Evolutionary conservation across 2,329 filamentous ascomycete species (phyloP).

Genomic region (Cercospora nicotianae): DNA sequence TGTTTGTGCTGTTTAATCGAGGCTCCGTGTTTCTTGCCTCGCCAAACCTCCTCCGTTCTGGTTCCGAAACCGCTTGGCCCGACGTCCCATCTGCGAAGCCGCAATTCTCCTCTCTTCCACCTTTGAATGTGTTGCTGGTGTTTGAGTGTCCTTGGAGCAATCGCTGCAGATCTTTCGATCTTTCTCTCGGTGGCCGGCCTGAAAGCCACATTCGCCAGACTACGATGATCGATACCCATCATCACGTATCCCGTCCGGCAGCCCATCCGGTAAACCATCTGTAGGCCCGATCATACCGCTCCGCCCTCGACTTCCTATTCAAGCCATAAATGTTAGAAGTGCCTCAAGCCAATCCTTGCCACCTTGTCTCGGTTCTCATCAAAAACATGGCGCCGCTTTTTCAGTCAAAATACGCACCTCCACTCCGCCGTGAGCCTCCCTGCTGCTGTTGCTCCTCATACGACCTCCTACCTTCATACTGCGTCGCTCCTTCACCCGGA

Average conservation of each 20-base stretch:
- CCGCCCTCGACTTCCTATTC: constrained; percentile 7
- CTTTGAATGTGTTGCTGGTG: neutral
- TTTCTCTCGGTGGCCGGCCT: neutral
- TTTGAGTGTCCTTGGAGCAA: neutral
- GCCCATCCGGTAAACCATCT: constrained; percentile 1
- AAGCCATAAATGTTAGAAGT: neutral
- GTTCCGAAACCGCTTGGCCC: neutral
- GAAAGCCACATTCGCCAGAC: neutral
- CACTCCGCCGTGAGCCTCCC: neutral
- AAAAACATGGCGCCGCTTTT: too few species aligned
- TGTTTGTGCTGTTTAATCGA: neutral
- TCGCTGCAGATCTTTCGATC: neutral
- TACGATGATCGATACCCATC: constrained; percentile 8
- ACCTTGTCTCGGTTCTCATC: neutral
- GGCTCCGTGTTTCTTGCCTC: neutral
- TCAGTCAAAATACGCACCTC: neutral
- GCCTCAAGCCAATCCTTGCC: neutral
- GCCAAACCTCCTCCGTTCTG: neutral
- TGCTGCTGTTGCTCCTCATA: neutral
- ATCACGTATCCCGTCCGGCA: constrained; percentile 10
- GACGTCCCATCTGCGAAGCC: neutral
- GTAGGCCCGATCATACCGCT: neutral
- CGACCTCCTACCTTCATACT: neutral
- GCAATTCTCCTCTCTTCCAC: neutral
- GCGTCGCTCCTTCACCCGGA: constrained; percentile 42